Evolutionary conservation across 768 basidiomycete species (phyloP), one percentile per base, ranked within the genome.

Genomic region (Amanita phalloides): DNA sequence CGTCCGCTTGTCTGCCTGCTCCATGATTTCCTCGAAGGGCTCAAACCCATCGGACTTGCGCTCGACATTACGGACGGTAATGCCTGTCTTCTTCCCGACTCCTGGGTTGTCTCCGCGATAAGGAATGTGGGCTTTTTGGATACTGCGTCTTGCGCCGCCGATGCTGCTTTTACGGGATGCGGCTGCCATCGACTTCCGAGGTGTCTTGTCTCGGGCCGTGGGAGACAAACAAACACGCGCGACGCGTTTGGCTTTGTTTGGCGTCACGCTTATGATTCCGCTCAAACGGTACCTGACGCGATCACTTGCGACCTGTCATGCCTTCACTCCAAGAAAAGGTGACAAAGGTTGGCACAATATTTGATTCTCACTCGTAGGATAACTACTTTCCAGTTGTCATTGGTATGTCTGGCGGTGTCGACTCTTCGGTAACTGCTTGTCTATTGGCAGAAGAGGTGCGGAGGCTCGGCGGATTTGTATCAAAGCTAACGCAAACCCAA

Each of bases 391-490:
- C 56, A 93, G 93, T 98, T 44, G 79, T 89, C 5, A 79, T 95
- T 6, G 91, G 88, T 20, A 93, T 96, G 88, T 94, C 90, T 0
- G 94, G 94, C 25, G 94, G 94, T 3, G 93, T 97, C 10, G 94
- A 98, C 64, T 95, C 92, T 4, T 91, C 90, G 2, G 90, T 95
- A 9, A 71, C 89, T 1, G 89, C 93, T n/a, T 72, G 75, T 53
- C 67, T 96, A 7, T 69, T 96, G 20, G 72, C 83, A 11, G 75
- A 84, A 41, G 67, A 84, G 62, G 90, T 86, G 14, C 53, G 66
- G 35, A 4, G 39, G 3, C 37, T 53, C 21, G 1, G 8, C n/a
- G 7, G 3, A 17, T 20, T 20, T 4, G 6, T 3, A 11, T 14
- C 11, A 10, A 35, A 9, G 28, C 51, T 4, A 20, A 33, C 23